Evolutionary conservation across 2,329 filamentous ascomycete genomes (phyloP).

Genomic region (Bipolaris bicolor): DNA sequence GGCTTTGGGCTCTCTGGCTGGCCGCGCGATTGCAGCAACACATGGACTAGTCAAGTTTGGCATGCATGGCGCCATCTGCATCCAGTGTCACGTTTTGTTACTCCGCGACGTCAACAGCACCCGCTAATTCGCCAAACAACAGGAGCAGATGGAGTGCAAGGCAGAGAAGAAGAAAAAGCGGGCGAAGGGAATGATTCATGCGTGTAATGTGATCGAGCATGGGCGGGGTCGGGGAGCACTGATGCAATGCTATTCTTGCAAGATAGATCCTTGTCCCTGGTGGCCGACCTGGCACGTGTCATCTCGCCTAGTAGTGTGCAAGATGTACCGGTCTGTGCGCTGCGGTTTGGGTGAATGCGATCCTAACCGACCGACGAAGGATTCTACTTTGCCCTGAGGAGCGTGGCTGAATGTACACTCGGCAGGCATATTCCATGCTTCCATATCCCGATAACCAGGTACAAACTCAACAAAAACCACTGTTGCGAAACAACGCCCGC

Average conservation of each 20-base stretch:
- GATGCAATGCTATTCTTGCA: too few relatives aligned
- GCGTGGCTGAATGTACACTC: too few relatives aligned
- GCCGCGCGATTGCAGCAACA: conserved; percentile 33
- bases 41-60: conserved; percentile 28
- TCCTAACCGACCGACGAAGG: too few relatives aligned
- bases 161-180: background rate
- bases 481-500: too few relatives aligned
- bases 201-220: background rate
- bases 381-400: too few relatives aligned
- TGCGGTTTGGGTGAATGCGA: too few relatives aligned
- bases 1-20: background rate
- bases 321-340: background rate
- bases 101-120: conserved; percentile 2
- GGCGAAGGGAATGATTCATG: background rate
- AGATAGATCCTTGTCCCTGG: background rate
- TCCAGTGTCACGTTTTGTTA: conserved; percentile 20
- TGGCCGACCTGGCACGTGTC: background rate
- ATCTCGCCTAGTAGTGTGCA: background rate
- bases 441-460: too few relatives aligned
- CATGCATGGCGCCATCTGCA: conserved; percentile 30
- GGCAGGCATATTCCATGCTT: too few relatives aligned
- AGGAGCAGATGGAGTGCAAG: background rate
- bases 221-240: background rate
- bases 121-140: background rate
- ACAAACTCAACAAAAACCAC: too few relatives aligned